Base-by-base conservation (phyloP, 75 land plant species). In the Ceratopteris richardii region DNA sequence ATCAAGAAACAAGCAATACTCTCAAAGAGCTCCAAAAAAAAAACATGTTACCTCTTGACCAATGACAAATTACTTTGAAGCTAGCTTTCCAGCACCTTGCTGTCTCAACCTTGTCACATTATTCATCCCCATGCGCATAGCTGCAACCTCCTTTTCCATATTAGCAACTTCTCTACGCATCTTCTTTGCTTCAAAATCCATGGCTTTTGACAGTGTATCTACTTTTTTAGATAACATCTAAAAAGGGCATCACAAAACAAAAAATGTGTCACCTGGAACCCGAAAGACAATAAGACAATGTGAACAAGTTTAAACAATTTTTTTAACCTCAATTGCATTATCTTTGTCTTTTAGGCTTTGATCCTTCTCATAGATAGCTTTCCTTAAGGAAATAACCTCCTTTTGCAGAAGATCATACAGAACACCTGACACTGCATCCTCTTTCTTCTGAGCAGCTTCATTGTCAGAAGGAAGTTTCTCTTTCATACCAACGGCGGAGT, bases 101-200 rank as follows among this genome's bases (percentile, higher is more conserved):
- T 71, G 75, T 41, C 75, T 57, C 17, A 64, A 42, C 47, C 81
- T 73, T 14, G 54, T 7, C 39, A 74, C 77, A 24, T 67, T 72
- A 23, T 78, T 78, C 42, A 63, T 69, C 40, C 74, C 78, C 14
- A 69, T 57, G 29, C 71, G 55, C 66, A 78, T 61, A 10, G 73
- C 62, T 20, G 66, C 81, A n/a, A 78, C 72, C 65, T 78, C 81
- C 62, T 78, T 78, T 61, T 73, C 81, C 72, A 78, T 63, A 5
- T 61, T 67, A 31, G 62, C 71, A 37, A 74, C 77, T 61, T 78
- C 81, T 63, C 78, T 62, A 20, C 77, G 81, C 61, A 73, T 64
- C 40, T 78, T 78, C 64, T 62, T 78, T 41, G 77, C 64, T 50
- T 78, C 81, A 26, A 74, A 72, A 57, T 78, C 81, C 81, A 78